Base-by-base conservation (phyloP, 2,329 filamentous ascomycete genomes). In the Lithohypha guttulata region DNA sequence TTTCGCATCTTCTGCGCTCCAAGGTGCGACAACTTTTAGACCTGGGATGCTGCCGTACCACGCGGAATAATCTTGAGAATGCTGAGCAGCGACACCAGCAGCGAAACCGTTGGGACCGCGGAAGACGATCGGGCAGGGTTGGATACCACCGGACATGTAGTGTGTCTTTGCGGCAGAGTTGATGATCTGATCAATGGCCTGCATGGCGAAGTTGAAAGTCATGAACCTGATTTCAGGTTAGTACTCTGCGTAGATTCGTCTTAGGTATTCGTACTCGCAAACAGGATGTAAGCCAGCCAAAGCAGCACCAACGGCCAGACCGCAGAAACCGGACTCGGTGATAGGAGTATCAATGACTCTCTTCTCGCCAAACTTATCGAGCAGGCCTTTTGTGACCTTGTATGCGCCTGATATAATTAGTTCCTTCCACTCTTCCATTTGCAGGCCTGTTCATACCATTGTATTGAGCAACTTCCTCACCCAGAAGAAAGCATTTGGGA, bases 161-260 rank as follows among this genome's bases (percentile, higher is more conserved):
- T 98, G 89, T 42, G 91, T 98, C 76, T 98, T 98, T 59, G 86
- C 91, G 54, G 73, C 91, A 34, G 89, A 96, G 79, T 98, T 98
- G 77, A 98, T 87, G 61, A 98, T 84, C 65, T 98, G 91, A 64
- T 98, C 91, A 65, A 98, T 98, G 61, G 91, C 85, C 71, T 98
- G 91, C 91, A 98, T 98, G 65, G 91, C 89, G 62, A 96, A 96
- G 77, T 98, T 98, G 79, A 94, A 96, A 58, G 91, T 98, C 91
- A 98, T 98, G 75, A 98, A 98, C 71, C 98, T 91, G 76, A 83
- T 91, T 84, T 91, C 47, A 3, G 46, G 31, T 14, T 26, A 34
- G 27, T 13, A n/a, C n/a, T n/a, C n/a, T n/a, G n/a, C n/a, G n/a
- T n/a, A n/a, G n/a, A n/a, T n/a, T n/a, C n/a, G n/a, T n/a, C n/a